A percentile compares a stretch with the other conserved stretches of the same genome.
These are phyloP conservation scores for Colletotrichum cuscutae DNA, from an alignment of 2,329 filamentous ascomycete genomes.

Conservation along the genomic window DNA sequence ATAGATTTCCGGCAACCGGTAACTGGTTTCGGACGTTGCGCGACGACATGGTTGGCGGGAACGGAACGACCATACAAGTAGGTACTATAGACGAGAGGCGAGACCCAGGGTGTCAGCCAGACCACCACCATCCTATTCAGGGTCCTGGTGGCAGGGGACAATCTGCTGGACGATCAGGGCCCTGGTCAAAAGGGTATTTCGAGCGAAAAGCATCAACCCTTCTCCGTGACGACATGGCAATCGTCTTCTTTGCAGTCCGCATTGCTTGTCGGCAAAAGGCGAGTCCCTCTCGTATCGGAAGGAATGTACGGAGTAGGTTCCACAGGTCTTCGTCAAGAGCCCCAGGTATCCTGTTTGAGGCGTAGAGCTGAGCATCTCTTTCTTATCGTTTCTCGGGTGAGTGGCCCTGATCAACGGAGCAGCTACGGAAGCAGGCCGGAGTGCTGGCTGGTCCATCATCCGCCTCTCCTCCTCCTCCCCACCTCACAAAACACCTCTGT, in stretches of 20 bases:
- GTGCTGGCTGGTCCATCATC: conserved; percentile 13
- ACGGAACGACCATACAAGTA: not conserved
- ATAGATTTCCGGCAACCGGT: not conserved
- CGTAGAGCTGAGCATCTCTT: not conserved
- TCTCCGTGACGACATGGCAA: not conserved
- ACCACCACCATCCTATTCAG: conserved; percentile 13
- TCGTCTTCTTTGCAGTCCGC: not conserved
- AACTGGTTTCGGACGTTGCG: not conserved
- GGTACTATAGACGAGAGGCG: not conserved
- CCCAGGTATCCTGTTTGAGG: not conserved
- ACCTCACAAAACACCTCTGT: too few relatives aligned
- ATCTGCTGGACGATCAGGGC: conserved; percentile 25
- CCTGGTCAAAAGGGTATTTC: conserved; percentile 12
- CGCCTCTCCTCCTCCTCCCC: not conserved
- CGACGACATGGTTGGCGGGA: conserved; percentile 1
- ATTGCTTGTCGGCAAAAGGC: not conserved
- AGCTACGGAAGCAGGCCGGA: conserved; percentile 9
- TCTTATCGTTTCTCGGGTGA: not conserved
- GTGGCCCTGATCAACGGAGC: not conserved
- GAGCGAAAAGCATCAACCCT: not conserved
- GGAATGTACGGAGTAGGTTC: not conserved
- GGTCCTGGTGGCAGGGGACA: conserved; percentile 20
- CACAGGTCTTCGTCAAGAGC: not conserved
- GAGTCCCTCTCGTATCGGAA: not conserved
- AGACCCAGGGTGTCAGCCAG: not conserved